Base-by-base conservation (phyloP, 371 early-diverging fungal genomes). In the Actinomortierella wolfii region DNA sequence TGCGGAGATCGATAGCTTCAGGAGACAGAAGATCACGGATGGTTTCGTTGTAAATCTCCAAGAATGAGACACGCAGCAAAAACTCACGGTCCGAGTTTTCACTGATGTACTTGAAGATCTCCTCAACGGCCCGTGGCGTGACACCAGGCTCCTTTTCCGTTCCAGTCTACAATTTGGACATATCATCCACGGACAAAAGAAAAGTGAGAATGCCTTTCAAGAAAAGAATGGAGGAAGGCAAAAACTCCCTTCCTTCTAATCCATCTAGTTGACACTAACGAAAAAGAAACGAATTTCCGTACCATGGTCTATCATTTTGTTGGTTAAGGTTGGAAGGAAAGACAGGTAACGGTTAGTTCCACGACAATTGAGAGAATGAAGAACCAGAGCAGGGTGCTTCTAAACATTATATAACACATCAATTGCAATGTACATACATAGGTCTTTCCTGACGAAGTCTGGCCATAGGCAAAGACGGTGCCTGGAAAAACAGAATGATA, bases 381-480 rank as follows among this genome's bases (percentile, higher is more conserved):
- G 21, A 48, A 48, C 23, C 23, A 8, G 29, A 15, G 28, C 34
- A 52, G 0, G 34, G n/a, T n/a, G n/a, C n/a, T n/a, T n/a, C n/a
- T n/a, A n/a, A n/a, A n/a, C n/a, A n/a, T n/a, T n/a, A n/a, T n/a
- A n/a, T n/a, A n/a, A n/a, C n/a, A n/a, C n/a, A n/a, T n/a, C n/a
- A n/a, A n/a, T n/a, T n/a, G n/a, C n/a, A n/a, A n/a, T n/a, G n/a
- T n/a, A 57, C 80, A 64, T 82, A 84, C 86, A 78, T 78, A 90
- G 25, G 99, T 98, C 77, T 99, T 99, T 43, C 99, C 99, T 50
- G 92, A 91, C 0, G 95, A 92, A 20, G 99, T 99, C 76, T 97
- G 97, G n/a, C 97, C 97, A 68, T 96, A 97, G 3, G 96, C 96
- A 83, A 94, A 95, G 20, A 94, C 88, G 21, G 93, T 92, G 26